Conservation (phyloP, 2,329 filamentous ascomycete species). For the Akanthomyces uredinophilus region DNA sequence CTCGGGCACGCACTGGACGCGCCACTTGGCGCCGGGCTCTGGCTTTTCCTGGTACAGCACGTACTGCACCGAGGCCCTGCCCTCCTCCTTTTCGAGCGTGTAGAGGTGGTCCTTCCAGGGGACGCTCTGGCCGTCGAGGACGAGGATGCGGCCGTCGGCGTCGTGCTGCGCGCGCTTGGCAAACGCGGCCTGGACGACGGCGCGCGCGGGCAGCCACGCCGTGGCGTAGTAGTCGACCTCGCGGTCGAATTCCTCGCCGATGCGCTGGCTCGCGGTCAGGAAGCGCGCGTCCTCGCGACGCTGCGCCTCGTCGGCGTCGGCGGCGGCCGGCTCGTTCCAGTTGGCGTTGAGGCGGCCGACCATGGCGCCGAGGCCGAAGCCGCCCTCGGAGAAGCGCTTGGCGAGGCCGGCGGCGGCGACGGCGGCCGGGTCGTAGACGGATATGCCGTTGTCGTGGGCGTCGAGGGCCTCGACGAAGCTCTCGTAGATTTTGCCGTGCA, state of each 20-base stretch:
- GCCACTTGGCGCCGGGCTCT: slow-evolving; percentile 75
- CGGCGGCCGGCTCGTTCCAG: slow-evolving; percentile 62
- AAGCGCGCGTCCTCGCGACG: slow-evolving; percentile 78
- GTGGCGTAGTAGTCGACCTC: slow-evolving; percentile 70
- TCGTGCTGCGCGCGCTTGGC: slow-evolving; percentile 62
- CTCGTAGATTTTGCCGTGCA: slow-evolving; percentile 87
- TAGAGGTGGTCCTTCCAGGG: slow-evolving; percentile 98
- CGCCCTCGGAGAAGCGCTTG: slow-evolving; percentile 78
- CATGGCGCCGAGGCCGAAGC: slow-evolving; percentile 78
- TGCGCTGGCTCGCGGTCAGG: slow-evolving; percentile 68
- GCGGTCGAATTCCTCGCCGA: slow-evolving; percentile 81
- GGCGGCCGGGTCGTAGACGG: slow-evolving; percentile 67
- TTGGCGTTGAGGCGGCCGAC: slow-evolving; percentile 76
- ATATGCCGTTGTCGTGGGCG: slow-evolving; percentile 95
- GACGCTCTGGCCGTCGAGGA: slow-evolving; percentile 70
- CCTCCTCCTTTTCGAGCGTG: slow-evolving; percentile 71
- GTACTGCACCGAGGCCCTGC: slow-evolving; percentile 63
- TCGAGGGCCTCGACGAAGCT: slow-evolving; percentile 95
- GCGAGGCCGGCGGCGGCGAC: slow-evolving; percentile 66
- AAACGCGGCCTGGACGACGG: slow-evolving; percentile 73
- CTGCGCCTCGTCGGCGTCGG: slow-evolving; percentile 39
- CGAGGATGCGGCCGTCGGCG: slow-evolving; percentile 70
- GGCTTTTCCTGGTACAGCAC: slow-evolving; percentile 87
- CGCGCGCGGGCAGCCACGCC: slow-evolving; percentile 83
- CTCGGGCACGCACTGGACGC: slow-evolving; percentile 86